Base-by-base conservation (phyloP, 2,329 filamentous ascomycete species). In the Pseudogymnoascus sp. region DNA sequence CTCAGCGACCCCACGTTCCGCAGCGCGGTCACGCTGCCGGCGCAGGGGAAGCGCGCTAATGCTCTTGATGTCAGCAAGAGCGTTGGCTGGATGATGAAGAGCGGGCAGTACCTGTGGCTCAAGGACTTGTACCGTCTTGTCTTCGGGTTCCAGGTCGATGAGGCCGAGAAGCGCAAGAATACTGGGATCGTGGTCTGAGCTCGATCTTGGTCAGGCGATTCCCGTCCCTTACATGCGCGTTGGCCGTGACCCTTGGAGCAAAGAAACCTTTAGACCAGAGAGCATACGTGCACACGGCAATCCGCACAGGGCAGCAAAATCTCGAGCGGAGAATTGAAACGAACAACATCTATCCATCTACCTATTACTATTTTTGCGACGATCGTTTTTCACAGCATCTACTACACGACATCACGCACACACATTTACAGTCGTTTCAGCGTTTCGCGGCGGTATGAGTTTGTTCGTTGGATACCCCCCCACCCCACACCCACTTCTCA, bases 131-230 rank as follows among this genome's bases (percentile, higher is more conserved):
- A 90, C 76, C 83, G 84, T 60, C 80, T 93, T 40, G 91, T 96
- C 2, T 96, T 95, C 72, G 89, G 90, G 3, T 93, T 93, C 70
- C 84, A 87, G 57, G 75, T 91, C 13, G 90, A 96, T 61, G 92
- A 96, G 68, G 87, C 84, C 0, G 84, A 88, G 54, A 77, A 79
- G 60, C 79, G 87, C 65, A 88, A 89, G 69, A 83, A 81, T 62
- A 78, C 86, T 57, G 84, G 81, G 63, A 87, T 89, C 63, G 75
- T 76, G 15, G 78, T 87, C 15, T 37, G 11, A n/a, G 35, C 11
- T 5, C 9, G 9, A 10, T 40, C 4, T 10, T 10, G 15, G 21
- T 10, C 15, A 44, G 40, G 11, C 40, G 17, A 21, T 24, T 24
- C 21, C 37, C 9, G 8, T 10, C 40, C 4, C 40, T 44, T 44